A percentile compares a stretch with the other conserved stretches of the same genome.
Conservation (phyloP, 352 stramenopile species). For the Phytophthora pluvialis region DNA sequence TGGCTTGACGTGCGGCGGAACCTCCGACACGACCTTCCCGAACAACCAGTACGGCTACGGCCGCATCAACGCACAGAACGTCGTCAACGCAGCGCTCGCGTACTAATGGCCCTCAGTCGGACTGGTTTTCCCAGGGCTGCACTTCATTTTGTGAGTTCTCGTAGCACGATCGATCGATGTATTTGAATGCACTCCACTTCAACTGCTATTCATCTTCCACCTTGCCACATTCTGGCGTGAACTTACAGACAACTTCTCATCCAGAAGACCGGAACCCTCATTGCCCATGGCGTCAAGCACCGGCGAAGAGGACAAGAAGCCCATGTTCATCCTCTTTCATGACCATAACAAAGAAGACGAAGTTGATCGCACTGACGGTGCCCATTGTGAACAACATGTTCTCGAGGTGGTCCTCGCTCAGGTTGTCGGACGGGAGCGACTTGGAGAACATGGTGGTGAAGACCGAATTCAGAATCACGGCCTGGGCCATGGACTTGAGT, state of each 20-base stretch:
- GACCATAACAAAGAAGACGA: constrained; percentile 48
- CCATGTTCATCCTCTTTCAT: constrained; percentile 70
- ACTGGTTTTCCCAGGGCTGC: not conserved
- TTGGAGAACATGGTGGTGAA: constrained; percentile 59
- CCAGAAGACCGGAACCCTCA: constrained; percentile 6
- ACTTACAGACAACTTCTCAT: constrained; percentile 26
- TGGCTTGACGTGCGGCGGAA: constrained; percentile 39
- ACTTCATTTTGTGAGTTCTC: constrained; percentile 26
- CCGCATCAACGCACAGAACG: constrained; percentile 48
- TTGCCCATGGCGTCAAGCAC: constrained; percentile 19
- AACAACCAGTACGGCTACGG: constrained; percentile 72
- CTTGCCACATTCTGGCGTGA: constrained; percentile 12
- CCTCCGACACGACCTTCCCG: constrained; percentile 39
- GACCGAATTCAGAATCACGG: constrained; percentile 53
- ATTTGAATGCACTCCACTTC: constrained; percentile 28
- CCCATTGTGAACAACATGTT: constrained; percentile 77
- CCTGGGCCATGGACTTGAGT: constrained; percentile 56
- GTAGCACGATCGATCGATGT: constrained; percentile 21
- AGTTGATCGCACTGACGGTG: constrained; percentile 54
- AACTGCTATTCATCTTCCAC: constrained; percentile 17
- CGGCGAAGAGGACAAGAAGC: constrained; percentile 32
- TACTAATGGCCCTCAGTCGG: constrained; percentile 12
- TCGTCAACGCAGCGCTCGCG: constrained; percentile 36
- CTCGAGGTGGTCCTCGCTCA: constrained; percentile 55
- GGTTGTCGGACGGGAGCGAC: constrained; percentile 57